Evolutionary conservation across 2,329 filamentous ascomycete genomes (phyloP).

Genomic region (Pezicula radicicola): DNA sequence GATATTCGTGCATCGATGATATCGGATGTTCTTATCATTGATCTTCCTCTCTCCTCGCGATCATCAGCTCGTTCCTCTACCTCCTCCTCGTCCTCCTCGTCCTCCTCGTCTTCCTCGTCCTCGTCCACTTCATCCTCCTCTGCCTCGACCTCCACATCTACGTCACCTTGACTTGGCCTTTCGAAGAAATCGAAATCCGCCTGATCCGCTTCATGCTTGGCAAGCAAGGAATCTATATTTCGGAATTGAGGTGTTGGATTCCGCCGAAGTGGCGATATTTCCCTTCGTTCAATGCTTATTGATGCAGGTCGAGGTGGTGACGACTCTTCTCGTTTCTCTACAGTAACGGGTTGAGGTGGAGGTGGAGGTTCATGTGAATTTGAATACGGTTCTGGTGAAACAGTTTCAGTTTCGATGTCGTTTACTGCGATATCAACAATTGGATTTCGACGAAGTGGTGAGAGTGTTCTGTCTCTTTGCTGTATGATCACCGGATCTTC

Average conservation of each 20-base stretch:
- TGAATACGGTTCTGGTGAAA: background rate
- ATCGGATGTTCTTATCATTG: slow-evolving; percentile 18
- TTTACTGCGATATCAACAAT: background rate
- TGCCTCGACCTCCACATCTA: background rate
- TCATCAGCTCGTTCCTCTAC: background rate
- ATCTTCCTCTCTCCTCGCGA: slow-evolving; percentile 7
- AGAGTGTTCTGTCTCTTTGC: slow-evolving; percentile 1
- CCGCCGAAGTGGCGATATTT: slow-evolving; percentile 1
- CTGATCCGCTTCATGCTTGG: background rate
- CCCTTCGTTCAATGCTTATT: background rate
- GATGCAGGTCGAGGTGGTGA: background rate
- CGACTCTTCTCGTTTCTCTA: background rate
- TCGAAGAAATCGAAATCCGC: background rate
- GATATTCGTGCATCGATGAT: slow-evolving; percentile 13
- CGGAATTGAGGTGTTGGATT: slow-evolving; percentile 2
- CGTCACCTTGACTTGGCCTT: background rate
- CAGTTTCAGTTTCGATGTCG: background rate
- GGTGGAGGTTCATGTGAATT: no score
- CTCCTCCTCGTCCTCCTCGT: no score
- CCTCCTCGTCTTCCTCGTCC: no score
- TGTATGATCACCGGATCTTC: background rate
- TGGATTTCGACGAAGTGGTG: slow-evolving; percentile 1
- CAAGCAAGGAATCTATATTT: slow-evolving; percentile 8
- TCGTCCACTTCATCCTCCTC: background rate
- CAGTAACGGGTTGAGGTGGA: background rate